A percentile compares a stretch with the other conserved stretches of the same genome.
Conservation (phyloP, 805 yeast species). For the Tetrapisispora nanseiensis region DNA sequence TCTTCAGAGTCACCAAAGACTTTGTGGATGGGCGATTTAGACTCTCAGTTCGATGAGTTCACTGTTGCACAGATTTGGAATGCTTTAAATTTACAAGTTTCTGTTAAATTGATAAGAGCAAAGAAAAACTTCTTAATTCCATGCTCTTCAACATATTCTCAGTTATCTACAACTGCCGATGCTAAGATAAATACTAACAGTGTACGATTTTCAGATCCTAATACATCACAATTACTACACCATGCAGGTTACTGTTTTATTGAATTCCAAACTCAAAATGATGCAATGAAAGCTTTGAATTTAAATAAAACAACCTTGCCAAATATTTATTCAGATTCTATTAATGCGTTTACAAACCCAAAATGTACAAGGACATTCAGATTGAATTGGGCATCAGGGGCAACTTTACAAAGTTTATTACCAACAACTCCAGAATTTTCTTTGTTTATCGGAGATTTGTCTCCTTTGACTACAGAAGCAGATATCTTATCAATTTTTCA, state of each 20-base stretch:
- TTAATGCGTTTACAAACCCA: conserved; percentile 22
- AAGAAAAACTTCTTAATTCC: conserved; percentile 31
- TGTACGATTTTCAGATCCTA: conserved; percentile 26
- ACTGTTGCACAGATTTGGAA: conserved; percentile 53
- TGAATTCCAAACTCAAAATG: conserved; percentile 58
- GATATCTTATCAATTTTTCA: conserved; percentile 66
- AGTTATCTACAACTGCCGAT: background rate
- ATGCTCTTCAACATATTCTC: conserved; percentile 16
- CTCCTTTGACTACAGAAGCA: conserved; percentile 73
- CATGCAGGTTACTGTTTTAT: conserved; percentile 70
- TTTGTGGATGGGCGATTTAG: conserved; percentile 83
- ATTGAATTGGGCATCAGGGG: conserved; percentile 79
- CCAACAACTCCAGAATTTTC: conserved; percentile 70
- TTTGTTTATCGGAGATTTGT: conserved; percentile 71
- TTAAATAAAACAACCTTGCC: conserved; percentile 60
- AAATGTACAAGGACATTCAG: conserved; percentile 51
- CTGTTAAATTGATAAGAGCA: conserved; percentile 56
- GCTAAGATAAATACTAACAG: conserved; percentile 23
- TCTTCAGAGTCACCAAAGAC: conserved; percentile 52
- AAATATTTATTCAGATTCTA: conserved; percentile 28
- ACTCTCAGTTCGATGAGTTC: conserved; percentile 66
- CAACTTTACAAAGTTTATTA: conserved; percentile 61
- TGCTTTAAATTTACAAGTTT: conserved; percentile 43
- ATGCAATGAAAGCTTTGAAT: conserved; percentile 58
- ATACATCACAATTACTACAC: conserved; percentile 25